These are phyloP conservation scores for Cystobasidium slooffiae DNA, from an alignment of 1,284 basidiomycete genomes.

Conservation along the genomic window DNA sequence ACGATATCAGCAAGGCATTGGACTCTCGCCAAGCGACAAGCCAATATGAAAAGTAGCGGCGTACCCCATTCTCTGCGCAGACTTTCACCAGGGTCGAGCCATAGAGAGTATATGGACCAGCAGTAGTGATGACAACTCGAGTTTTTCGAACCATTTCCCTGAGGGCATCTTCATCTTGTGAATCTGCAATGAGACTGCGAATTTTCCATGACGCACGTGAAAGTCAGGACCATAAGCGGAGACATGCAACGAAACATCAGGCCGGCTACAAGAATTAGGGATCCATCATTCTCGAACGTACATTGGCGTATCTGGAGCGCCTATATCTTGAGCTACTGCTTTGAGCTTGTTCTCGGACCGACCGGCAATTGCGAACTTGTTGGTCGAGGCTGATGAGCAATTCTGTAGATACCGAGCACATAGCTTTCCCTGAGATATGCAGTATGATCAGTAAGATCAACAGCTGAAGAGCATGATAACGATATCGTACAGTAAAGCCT, in stretches of 20 bases:
- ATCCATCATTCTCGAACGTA: neutral
- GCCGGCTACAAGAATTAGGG: neutral
- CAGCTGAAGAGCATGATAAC: neutral
- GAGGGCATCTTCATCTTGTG: conserved; percentile 62
- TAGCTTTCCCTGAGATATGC: conserved; percentile 45
- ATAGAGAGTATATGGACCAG: conserved; percentile 49
- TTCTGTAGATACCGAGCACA: conserved; percentile 46
- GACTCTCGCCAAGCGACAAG: neutral
- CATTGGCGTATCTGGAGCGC: conserved; percentile 35
- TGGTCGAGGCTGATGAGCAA: conserved; percentile 13
- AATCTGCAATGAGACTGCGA: conserved; percentile 48
- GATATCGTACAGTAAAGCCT: conserved; percentile 47
- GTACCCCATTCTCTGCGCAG: conserved; percentile 48
- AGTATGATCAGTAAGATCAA: neutral
- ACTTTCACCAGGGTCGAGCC: conserved; percentile 50
- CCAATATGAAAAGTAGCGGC: neutral
- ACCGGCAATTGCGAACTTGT: conserved; percentile 47
- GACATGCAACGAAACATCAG: neutral
- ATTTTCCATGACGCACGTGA: conserved; percentile 20
- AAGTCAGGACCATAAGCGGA: neutral
- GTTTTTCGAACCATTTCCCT: conserved; percentile 68
- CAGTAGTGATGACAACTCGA: conserved; percentile 49
- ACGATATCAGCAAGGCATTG: neutral
- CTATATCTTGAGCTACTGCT: conserved; percentile 41
- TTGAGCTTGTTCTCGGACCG: conserved; percentile 48